A percentile compares a stretch with the other conserved stretches of the same genome.
Evolutionary conservation across 2,329 filamentous ascomycete genomes (phyloP).

Genomic region (Cephalotrichum gorgonifer): DNA sequence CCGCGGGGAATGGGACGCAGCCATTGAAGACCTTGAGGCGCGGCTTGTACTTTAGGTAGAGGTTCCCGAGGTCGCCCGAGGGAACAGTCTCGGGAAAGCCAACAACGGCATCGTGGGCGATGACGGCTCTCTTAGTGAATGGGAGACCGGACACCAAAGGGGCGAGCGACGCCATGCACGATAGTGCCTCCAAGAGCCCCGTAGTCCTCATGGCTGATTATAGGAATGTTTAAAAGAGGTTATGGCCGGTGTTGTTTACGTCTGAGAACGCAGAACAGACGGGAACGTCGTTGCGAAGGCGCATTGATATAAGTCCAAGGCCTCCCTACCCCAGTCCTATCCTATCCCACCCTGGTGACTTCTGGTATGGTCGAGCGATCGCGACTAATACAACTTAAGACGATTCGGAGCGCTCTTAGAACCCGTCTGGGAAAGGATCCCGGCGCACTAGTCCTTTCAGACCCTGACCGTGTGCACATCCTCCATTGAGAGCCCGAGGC

Average conservation of each 20-base stretch:
- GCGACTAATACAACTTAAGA: neutral
- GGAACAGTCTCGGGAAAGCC: conserved; percentile 16
- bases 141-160: neutral
- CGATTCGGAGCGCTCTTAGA: neutral
- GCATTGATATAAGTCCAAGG: neutral
- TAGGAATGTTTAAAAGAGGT: neutral
- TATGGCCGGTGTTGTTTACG: neutral
- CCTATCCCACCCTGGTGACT: neutral
- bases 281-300: neutral
- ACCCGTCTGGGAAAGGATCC: neutral
- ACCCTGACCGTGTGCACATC: neutral
- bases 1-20: conserved; percentile 53
- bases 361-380: neutral
- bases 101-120: conserved; percentile 15
- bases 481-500: neutral
- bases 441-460: neutral
- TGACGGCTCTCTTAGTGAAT: conserved; percentile 10
- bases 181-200: neutral
- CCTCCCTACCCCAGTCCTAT: neutral
- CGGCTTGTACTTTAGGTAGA: conserved; percentile 19
- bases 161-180: neutral
- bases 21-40: conserved; percentile 37
- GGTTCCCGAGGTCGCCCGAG: conserved; percentile 12
- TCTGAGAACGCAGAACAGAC: neutral
- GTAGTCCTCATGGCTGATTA: neutral